phyloP scores from a whole-genome alignment of 2,329 filamentous ascomycete genomes.

The Didymella arachidicola region DNA sequence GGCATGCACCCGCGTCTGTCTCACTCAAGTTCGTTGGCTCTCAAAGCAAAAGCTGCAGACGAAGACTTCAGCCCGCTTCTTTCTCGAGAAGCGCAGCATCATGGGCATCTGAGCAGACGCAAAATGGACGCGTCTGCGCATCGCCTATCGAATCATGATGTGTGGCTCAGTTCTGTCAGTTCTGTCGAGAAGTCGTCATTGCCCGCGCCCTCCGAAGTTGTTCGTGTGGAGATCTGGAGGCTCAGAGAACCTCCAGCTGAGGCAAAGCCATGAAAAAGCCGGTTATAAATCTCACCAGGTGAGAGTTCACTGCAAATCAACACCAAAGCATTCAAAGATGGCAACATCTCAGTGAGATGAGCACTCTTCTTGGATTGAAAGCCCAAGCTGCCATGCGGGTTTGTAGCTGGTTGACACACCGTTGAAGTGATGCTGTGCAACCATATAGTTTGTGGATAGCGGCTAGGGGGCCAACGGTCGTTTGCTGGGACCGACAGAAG shows the following conservation, averaged over 20 bases:
- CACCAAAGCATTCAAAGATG: not conserved
- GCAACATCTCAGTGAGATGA: not conserved
- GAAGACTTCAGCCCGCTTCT: not conserved
- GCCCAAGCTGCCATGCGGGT: not conserved
- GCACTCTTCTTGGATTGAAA: not conserved
- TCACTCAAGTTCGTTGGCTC: not conserved
- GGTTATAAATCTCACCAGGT: not conserved
- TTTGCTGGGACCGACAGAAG: not conserved
- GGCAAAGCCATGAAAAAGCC: not conserved
- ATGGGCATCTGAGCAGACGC: not conserved
- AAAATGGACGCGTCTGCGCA: not conserved
- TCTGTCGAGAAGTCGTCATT: not conserved
- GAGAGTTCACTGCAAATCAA: not conserved
- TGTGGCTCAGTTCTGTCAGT: not conserved
- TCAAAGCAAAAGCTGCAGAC: not conserved
- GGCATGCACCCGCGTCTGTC: not conserved
- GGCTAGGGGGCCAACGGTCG: not conserved
- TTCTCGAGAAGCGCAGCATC: not conserved
- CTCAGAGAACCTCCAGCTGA: not conserved
- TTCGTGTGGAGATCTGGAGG: not conserved
- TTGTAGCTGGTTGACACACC: not conserved
- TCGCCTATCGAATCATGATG: not conserved
- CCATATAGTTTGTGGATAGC: not conserved
- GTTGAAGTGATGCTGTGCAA: conserved; percentile 4
- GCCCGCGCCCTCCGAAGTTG: not conserved